phyloP scores from a whole-genome alignment of 2,329 filamentous ascomycete genomes.

The Geosmithia flava region DNA sequence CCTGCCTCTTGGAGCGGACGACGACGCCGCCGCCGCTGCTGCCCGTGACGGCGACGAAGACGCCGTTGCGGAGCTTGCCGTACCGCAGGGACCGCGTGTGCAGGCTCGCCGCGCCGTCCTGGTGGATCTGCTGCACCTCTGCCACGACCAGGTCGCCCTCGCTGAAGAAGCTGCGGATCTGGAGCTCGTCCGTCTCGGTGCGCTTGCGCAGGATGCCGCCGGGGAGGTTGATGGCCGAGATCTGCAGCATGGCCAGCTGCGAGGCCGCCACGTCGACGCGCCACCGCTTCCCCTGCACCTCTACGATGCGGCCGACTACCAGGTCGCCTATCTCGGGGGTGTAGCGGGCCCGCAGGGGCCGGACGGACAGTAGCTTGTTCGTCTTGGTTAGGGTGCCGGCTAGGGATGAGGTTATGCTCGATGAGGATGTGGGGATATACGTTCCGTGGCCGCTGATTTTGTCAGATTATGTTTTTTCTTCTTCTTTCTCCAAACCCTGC shows the following conservation, averaged over 20 bases:
- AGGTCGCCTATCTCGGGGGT: constrained; percentile 93
- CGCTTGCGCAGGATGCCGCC: constrained; percentile 84
- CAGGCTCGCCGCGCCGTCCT: constrained; percentile 74
- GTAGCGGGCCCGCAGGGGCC: constrained; percentile 83
- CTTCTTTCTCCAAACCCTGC: no score
- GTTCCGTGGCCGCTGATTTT: constrained; percentile 75
- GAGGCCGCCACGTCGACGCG: constrained; percentile 87
- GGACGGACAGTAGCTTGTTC: constrained; percentile 91
- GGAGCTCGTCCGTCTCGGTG: constrained; percentile 91
- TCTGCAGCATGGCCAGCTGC: constrained; percentile 68
- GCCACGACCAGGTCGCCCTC: constrained; percentile 91
- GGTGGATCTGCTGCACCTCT: constrained; percentile 82
- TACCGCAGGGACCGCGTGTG: constrained; percentile 89
- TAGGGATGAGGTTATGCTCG: constrained; percentile 75
- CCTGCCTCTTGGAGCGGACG: constrained; percentile 70
- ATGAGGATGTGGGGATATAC: constrained; percentile 50
- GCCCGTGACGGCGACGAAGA: constrained; percentile 79
- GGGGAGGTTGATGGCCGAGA: constrained; percentile 86
- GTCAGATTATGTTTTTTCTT: not conserved
- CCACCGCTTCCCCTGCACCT: constrained; percentile 91
- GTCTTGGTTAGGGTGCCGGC: constrained; percentile 85
- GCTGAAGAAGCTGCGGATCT: constrained; percentile 93
- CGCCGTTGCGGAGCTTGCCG: constrained; percentile 86
- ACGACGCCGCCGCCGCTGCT: constrained; percentile 80
- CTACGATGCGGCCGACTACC: constrained; percentile 83